phyloP scores from a whole-genome alignment of 805 yeast genomes.

The Huiozyma naganishii region DNA sequence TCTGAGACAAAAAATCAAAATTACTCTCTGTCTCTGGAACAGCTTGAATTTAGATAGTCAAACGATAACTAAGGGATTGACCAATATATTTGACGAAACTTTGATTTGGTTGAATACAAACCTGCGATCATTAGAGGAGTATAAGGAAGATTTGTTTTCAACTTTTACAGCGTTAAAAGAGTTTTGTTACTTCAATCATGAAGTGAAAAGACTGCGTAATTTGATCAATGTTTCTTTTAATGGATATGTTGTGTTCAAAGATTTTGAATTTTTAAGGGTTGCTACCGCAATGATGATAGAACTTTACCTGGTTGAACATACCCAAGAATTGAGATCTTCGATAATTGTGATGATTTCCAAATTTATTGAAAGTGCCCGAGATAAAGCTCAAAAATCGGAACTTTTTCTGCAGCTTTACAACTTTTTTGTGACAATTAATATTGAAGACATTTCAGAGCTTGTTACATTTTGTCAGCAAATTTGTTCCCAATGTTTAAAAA shows the following conservation, averaged over 20 bases:
- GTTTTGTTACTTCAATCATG: conserved; percentile 10
- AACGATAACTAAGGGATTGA: neutral
- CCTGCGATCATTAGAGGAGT: neutral
- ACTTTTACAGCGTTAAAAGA: conserved; percentile 9
- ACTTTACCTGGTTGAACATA: conserved; percentile 5
- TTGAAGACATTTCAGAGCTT: conserved; percentile 5
- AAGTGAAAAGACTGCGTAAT: conserved; percentile 19
- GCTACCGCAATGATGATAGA: conserved; percentile 9
- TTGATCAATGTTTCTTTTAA: conserved; percentile 22
- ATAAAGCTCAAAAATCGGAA: conserved; percentile 5
- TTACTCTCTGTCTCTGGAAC: conserved; percentile 6
- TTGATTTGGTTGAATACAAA: conserved; percentile 13
- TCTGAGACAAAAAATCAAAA: neutral
- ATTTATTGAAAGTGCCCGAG: conserved; percentile 11
- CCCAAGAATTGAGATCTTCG: neutral
- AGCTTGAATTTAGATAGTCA: conserved; percentile 5
- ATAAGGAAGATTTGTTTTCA: neutral
- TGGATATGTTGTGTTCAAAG: conserved; percentile 11
- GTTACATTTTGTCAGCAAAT: conserved; percentile 10
- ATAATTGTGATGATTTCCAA: conserved; percentile 13
- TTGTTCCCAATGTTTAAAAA: conserved; percentile 7
- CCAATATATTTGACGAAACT: conserved; percentile 13
- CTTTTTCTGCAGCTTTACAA: conserved; percentile 17
- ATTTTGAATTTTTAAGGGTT: conserved; percentile 6
- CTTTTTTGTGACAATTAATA: conserved; percentile 7